Evolutionary conservation across 441 rosid genomes (phyloP).

Genomic region (Sinapis alba): DNA sequence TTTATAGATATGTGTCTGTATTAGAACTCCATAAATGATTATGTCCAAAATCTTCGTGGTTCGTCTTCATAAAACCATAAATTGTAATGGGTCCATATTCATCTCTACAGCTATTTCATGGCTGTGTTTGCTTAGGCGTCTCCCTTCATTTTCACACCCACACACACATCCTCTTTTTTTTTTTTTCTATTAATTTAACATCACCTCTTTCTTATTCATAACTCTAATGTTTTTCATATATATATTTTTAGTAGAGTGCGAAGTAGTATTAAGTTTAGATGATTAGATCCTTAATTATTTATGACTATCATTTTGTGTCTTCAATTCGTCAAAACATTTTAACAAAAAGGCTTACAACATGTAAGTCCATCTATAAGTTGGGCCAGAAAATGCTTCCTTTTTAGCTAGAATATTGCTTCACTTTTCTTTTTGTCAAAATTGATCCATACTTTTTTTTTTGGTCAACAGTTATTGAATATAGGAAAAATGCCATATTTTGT

Average conservation of each 20-base stretch:
- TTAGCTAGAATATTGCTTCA: background rate
- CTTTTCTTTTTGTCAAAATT: background rate
- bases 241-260: no score
- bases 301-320: background rate
- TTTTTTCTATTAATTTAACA: no score
- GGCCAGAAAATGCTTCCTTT: conserved; percentile 3
- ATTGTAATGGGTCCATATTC: conserved; percentile 37
- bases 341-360: background rate
- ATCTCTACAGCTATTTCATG: conserved; percentile 39
- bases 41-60: conserved; percentile 20
- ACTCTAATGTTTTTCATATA: background rate
- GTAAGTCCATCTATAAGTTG: conserved; percentile 15
- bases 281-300: background rate
- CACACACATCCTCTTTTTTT: background rate
- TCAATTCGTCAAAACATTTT: background rate
- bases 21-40: conserved; percentile 32
- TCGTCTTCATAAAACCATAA: conserved; percentile 26
- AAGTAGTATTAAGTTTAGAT: background rate
- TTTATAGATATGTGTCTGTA: conserved; percentile 1
- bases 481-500: background rate
- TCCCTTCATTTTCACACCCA: conserved; percentile 37
- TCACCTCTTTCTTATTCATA: no score
- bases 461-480: no score
- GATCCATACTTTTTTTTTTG: no score
- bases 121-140: conserved; percentile 35